Percentiles rank a stretch among this genome's conserved stretches.
These are phyloP conservation scores for Penicillium sp. DNA, from an alignment of 2,329 filamentous ascomycete species.

Conservation along the genomic window DNA sequence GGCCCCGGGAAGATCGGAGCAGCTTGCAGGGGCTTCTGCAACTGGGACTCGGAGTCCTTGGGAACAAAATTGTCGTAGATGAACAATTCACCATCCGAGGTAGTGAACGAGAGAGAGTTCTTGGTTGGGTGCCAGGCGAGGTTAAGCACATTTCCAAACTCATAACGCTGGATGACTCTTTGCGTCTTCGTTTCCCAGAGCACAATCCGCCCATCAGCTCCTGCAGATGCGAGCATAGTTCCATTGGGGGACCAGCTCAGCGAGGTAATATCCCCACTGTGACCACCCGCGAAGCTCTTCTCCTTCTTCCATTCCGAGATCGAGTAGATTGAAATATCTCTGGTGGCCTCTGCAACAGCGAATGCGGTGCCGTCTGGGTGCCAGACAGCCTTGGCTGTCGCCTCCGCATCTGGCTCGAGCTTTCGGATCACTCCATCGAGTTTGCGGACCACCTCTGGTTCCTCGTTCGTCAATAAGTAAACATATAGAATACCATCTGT, in stretches of 20 bases:
- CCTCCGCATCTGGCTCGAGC: slow-evolving; percentile 77
- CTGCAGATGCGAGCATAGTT: slow-evolving; percentile 74
- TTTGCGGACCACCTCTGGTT: slow-evolving; percentile 80
- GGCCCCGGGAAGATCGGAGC: slow-evolving; percentile 88
- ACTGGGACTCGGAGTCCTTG: slow-evolving; percentile 54
- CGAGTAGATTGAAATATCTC: slow-evolving; percentile 87
- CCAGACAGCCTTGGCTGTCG: slow-evolving; percentile 79
- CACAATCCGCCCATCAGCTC: slow-evolving; percentile 55
- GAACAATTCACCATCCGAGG: slow-evolving; percentile 88
- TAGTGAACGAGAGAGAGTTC: slow-evolving; percentile 90
- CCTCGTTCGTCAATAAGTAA: slow-evolving; percentile 78
- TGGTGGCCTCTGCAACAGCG: slow-evolving; percentile 79
- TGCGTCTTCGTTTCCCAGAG: slow-evolving; percentile 93
- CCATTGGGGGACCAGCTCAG: slow-evolving; percentile 95
- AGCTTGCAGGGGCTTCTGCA: slow-evolving; percentile 67
- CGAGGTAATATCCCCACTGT: slow-evolving; percentile 83
- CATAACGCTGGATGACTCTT: slow-evolving; percentile 75
- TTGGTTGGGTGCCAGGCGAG: slow-evolving; percentile 89
- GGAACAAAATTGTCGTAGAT: slow-evolving; percentile 72
- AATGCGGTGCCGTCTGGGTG: slow-evolving; percentile 95
- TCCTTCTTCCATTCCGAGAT: slow-evolving; percentile 88
- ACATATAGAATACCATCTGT: slow-evolving; percentile 89
- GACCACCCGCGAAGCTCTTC: slow-evolving; percentile 76
- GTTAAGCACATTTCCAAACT: slow-evolving; percentile 83
- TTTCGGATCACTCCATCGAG: slow-evolving; percentile 84